Evolutionary conservation across 2,329 filamentous ascomycete species (phyloP), one percentile per base, ranked within the genome.

Genomic region (Talaromyces sp.): DNA sequence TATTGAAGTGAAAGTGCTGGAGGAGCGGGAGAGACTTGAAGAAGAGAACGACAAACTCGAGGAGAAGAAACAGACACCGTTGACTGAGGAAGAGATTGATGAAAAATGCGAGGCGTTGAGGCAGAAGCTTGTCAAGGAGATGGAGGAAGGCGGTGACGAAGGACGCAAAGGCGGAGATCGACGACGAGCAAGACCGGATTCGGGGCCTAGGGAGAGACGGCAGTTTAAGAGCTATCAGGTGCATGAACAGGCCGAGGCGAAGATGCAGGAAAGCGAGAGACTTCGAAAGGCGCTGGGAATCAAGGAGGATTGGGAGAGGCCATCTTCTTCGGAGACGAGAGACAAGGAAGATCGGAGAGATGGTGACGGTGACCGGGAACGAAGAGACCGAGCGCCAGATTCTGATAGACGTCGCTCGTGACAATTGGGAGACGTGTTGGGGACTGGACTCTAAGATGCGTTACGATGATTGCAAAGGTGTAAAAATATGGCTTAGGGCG

Each of bases 171-270:
- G 43, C 11, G 48, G 35, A 51, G 53, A 48, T 46, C 60, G 64
- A 67, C 62, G 58, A 69, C 57, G 57, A 64, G 35, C 70, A 68
- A 26, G 59, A 50, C 35, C 54, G 9, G 48, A 57, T 27, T 50
- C 43, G 17, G 61, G 53, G 57, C 64, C 64, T 5, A 67, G 63
- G 63, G 69, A 71, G 63, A 65, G 72, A 71, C 77, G 61, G 70
- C 83, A 85, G 10, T 82, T 97, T 65, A 99, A 97, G 78, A 83
- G 87, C 65, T 92, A 97, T 76, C 91, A 97, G 77, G 92, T 97
- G 21, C 94, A 99, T 79, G 94, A 97, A 77, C 83, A 96, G 73
- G 94, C 94, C 19, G 90, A 94, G 69, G 94, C 93, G 62, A 99
- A 99, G 83, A 93, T 96, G 67, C 89, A 91, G 73, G 94, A 99